phyloP scores from a whole-genome alignment of 2,329 filamentous ascomycete species.

The Paramyrothecium roridum region DNA sequence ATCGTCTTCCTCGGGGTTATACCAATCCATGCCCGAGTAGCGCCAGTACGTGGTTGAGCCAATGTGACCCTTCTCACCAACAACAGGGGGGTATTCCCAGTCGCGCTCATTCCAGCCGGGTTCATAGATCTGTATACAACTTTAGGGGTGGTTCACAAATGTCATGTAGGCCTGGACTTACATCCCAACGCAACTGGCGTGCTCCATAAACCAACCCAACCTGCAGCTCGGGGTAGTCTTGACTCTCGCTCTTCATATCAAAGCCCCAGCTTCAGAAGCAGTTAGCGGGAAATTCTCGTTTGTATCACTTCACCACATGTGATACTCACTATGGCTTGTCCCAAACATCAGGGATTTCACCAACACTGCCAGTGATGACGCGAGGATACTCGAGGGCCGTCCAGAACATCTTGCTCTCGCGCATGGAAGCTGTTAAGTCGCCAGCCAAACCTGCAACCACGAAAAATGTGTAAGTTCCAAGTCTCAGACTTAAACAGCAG shows the following conservation, averaged over 20 bases:
- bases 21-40: neutral
- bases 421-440: neutral
- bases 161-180: neutral
- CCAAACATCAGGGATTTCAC: neutral
- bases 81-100: neutral
- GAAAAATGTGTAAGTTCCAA: neutral
- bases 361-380: neutral
- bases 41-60: neutral
- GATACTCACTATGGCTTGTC: neutral
- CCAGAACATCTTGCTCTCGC: neutral
- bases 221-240: slow-evolving; percentile 1
- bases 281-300: neutral
- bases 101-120: neutral
- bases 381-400: neutral
- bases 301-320: neutral
- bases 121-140: neutral
- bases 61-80: neutral
- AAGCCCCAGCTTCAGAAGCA: neutral
- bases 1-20: neutral
- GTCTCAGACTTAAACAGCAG: too few species aligned
- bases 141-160: too few species aligned
- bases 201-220: neutral
- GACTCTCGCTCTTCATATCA: neutral
- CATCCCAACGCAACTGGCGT: neutral
- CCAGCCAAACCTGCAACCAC: neutral